Evolutionary conservation across 2,329 filamentous ascomycete species (phyloP).

Genomic region (Aureobasidium uvarum): DNA sequence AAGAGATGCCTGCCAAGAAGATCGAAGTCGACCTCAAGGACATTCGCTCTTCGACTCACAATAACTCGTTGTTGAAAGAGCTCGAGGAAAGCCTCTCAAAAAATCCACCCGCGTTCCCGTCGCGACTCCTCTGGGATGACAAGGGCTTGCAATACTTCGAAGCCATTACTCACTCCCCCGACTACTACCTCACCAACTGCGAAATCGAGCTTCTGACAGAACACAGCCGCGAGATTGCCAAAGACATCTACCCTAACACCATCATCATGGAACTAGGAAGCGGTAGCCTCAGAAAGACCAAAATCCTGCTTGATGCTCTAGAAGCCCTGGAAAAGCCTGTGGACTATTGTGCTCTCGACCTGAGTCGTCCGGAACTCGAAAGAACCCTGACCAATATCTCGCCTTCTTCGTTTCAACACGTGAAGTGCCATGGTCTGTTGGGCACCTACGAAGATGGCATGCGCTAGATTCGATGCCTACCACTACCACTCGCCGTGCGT

Average conservation of each 20-base stretch:
- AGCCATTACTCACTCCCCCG: slow-evolving; percentile 8
- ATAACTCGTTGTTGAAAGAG: neutral
- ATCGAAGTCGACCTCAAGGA: neutral
- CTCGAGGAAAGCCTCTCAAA: neutral
- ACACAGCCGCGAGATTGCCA: neutral
- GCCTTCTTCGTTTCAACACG: slow-evolving; percentile 3
- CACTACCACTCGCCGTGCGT: neutral
- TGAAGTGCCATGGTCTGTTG: slow-evolving; percentile 5
- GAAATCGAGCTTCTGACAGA: slow-evolving; percentile 9
- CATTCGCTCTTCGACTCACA: slow-evolving; percentile 6
- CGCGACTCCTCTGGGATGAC: slow-evolving; percentile 14
- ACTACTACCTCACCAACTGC: slow-evolving; percentile 19
- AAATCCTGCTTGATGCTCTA: slow-evolving; percentile 3
- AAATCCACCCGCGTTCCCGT: neutral
- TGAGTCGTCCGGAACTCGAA: neutral
- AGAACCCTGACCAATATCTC: slow-evolving; percentile 3
- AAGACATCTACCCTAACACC: neutral
- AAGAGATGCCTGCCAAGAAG: neutral
- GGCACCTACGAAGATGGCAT: slow-evolving; percentile 10
- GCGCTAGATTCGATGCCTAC: neutral
- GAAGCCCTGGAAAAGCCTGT: slow-evolving; percentile 4
- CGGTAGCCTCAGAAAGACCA: slow-evolving; percentile 16
- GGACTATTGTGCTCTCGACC: slow-evolving; percentile 16
- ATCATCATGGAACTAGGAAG: slow-evolving; percentile 8
- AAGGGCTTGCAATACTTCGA: slow-evolving; percentile 13